Percentiles rank a stretch among this genome's conserved stretches.
Evolutionary conservation across 2,329 filamentous ascomycete genomes (phyloP).

Genomic region (Chrysoporthe puriensis): DNA sequence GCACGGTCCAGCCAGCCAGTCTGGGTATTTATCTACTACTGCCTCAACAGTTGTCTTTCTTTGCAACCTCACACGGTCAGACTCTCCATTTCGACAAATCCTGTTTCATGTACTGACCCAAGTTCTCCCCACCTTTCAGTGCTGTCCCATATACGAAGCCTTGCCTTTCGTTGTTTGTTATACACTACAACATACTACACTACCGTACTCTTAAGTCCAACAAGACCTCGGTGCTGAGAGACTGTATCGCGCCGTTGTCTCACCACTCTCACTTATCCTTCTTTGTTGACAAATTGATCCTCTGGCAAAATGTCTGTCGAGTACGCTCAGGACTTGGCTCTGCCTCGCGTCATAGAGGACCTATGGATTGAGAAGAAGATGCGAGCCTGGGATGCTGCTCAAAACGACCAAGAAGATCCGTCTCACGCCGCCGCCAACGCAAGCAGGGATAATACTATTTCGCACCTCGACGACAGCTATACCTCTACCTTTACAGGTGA

Average conservation of each 20-base stretch:
- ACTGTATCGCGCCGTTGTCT: background rate
- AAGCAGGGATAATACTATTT: background rate
- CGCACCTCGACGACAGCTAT: background rate
- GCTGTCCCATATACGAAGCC: background rate
- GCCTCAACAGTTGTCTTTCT: background rate
- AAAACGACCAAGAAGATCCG: background rate
- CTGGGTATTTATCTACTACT: background rate
- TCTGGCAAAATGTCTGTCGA: background rate
- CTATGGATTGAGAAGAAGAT: background rate
- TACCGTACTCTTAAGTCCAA: background rate
- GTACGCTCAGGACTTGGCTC: background rate
- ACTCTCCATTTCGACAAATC: background rate
- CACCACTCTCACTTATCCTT: background rate
- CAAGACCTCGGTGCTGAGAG: background rate
- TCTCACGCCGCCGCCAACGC: background rate
- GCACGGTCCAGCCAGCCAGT: background rate
- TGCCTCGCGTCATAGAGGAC: background rate
- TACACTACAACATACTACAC: constrained; percentile 4
- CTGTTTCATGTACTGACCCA: background rate
- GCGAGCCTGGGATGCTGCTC: background rate
- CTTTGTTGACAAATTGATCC: background rate
- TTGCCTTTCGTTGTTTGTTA: background rate
- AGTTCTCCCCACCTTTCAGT: background rate
- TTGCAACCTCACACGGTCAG: background rate
- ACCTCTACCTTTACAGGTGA: background rate